phyloP scores from a whole-genome alignment of 768 basidiomycete genomes.

The Lactifluus hygrophoroides region DNA sequence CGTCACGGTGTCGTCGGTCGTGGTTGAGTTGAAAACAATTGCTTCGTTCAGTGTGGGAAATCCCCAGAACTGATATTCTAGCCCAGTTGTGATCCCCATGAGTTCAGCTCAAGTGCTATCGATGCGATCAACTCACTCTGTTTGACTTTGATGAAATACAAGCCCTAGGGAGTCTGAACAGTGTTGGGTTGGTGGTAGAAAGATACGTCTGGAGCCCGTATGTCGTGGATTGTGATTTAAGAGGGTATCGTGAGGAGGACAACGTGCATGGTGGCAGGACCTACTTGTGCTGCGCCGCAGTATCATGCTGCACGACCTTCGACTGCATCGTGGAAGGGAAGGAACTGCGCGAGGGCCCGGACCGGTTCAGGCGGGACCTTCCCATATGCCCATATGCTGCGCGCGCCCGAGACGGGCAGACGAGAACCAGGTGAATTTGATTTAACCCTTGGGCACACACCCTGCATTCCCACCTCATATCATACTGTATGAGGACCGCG shows the following conservation, averaged over 20 bases:
- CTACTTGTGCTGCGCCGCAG: background rate
- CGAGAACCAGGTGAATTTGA: too few relatives aligned
- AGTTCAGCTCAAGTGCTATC: background rate
- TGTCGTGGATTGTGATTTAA: background rate
- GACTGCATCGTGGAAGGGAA: too few relatives aligned
- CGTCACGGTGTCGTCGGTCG: background rate
- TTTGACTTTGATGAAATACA: background rate
- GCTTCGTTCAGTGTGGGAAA: too few relatives aligned
- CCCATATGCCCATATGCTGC: too few relatives aligned
- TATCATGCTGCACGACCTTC: background rate
- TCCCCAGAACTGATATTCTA: background rate
- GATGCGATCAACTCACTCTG: background rate
- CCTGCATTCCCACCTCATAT: too few relatives aligned
- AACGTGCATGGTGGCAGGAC: background rate
- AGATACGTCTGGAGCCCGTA: background rate
- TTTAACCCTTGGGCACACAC: too few relatives aligned
- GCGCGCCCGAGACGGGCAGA: too few relatives aligned
- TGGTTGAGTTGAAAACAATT: background rate
- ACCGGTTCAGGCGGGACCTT: too few relatives aligned
- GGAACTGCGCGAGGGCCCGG: too few relatives aligned
- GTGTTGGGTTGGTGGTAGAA: background rate
- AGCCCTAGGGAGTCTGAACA: background rate
- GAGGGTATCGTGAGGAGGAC: background rate
- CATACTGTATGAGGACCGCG: too few relatives aligned
- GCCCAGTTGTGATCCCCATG: background rate